Conservation (phyloP, 2,329 filamentous ascomycete species). For the Pseudopithomyces maydicus region DNA sequence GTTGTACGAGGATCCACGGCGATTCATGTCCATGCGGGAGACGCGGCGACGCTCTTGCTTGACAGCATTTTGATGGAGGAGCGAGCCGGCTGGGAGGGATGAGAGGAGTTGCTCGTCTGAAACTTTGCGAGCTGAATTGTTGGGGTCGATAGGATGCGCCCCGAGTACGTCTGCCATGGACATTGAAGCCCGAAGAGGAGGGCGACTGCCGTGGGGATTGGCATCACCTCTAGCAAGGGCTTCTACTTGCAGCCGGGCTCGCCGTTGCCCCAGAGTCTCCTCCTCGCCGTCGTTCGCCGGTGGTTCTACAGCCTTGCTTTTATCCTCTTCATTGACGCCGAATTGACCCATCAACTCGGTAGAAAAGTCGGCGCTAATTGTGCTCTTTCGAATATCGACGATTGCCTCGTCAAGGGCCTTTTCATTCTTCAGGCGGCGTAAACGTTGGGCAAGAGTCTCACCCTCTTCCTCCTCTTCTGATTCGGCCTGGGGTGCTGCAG, state of each 20-base stretch:
- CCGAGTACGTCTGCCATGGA: conserved; percentile 68
- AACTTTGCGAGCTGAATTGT: conserved; percentile 41
- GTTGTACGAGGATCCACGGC: conserved; percentile 37
- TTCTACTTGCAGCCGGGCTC: conserved; percentile 73
- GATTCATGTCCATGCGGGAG: conserved; percentile 40
- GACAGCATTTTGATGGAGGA: conserved; percentile 47
- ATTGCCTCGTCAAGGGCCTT: conserved; percentile 55
- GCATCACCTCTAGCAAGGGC: conserved; percentile 57
- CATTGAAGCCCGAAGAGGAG: conserved; percentile 50
- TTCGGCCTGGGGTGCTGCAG: conserved; percentile 33
- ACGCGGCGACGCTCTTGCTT: conserved; percentile 44
- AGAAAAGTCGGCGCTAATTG: conserved; percentile 70
- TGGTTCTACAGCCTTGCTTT: conserved; percentile 31
- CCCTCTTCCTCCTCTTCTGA: conserved; percentile 56
- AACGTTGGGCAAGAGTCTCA: conserved; percentile 69
- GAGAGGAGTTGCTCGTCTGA: conserved; percentile 41
- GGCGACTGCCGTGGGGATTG: conserved; percentile 29
- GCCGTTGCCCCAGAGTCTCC: conserved; percentile 79
- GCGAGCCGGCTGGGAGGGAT: conserved; percentile 44
- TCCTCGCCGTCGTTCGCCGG: conserved; percentile 59
- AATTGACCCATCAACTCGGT: conserved; percentile 65
- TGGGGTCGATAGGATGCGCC: conserved; percentile 54
- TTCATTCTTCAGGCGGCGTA: conserved; percentile 66
- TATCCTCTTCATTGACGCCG: conserved; percentile 32
- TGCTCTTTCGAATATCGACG: conserved; percentile 49